A percentile compares a stretch with the other conserved stretches of the same genome.
Evolutionary conservation across 116 monocot genomes (phyloP).

Genomic region (Phalaenopsis hybrid): DNA sequence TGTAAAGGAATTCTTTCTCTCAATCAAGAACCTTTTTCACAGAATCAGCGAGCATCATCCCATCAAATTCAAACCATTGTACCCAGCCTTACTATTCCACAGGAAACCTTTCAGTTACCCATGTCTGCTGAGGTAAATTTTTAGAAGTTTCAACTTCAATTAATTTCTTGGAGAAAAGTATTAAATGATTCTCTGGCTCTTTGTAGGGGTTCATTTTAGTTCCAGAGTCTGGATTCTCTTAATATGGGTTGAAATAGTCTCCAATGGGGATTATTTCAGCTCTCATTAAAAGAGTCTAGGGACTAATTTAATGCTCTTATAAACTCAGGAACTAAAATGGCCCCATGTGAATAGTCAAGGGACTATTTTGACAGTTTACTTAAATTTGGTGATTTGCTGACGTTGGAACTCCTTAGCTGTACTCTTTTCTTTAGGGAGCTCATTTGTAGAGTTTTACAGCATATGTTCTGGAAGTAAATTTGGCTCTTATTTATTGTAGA

Average conservation of each 20-base stretch:
- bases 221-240: too few species aligned
- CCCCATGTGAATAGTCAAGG: too few species aligned
- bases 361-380: too few species aligned
- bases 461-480: background rate
- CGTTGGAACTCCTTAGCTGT: background rate
- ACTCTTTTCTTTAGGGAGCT: background rate
- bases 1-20: conserved; percentile 34
- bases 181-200: too few species aligned
- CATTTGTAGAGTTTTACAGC: background rate
- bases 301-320: too few species aligned
- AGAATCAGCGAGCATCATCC: conserved; percentile 2
- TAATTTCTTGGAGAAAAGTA: too few species aligned
- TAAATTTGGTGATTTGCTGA: background rate
- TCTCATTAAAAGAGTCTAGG: too few species aligned
- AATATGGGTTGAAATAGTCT: too few species aligned
- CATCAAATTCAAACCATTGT: conserved; percentile 5
- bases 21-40: conserved; percentile 27
- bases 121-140: conserved; percentile 4
- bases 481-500: background rate
- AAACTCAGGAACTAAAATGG: too few species aligned
- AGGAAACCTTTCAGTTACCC: background rate
- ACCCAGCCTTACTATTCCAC: background rate
- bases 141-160: too few species aligned
- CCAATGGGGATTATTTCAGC: too few species aligned
- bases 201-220: too few species aligned